Base-by-base conservation (phyloP, 2,329 filamentous ascomycete genomes). In the Fusarium sp. region DNA sequence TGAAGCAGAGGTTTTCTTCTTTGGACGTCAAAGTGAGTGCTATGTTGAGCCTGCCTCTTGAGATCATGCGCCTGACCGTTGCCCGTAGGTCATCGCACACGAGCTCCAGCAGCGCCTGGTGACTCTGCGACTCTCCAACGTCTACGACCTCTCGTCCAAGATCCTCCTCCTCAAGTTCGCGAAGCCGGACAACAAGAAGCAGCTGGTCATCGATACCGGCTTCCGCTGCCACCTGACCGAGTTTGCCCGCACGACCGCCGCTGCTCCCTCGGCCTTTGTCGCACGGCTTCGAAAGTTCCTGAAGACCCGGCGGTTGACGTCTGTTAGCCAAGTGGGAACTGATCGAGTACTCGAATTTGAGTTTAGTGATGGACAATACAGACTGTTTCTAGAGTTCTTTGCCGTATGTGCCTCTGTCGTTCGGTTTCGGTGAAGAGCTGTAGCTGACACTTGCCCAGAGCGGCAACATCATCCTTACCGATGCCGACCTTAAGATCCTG, bases 161-260 rank as follows among this genome's bases (percentile, higher is more conserved):
- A 97, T 98, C 76, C 93, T 98, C 77, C 89, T 98, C 25, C 87
- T 99, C 80, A 98, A 97, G 78, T 96, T 99, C 77, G 90, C 93
- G 60, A 97, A 96, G 79, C 93, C 95, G 44, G 90, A 95, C 76
- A 87, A 90, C 72, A 93, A 94, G 80, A 91, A 96, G 77, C 95
- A 98, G 79, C 85, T 99, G 27, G 85, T 99, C 56, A 89, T 99
- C 74, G 96, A 99, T 79, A 96, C 93, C 1, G 96, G 96, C 29
- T 99, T 99, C 80, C 93, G 96, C 77, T 96, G 93, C 79, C 96
- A 99, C 78, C 85, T 98, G 63, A 98, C 96, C 31, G 89, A 91
- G 73, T 99, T 97, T 82, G 89, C 92, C 27, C 91, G 96, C 70
- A 91, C 93, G 1, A 95, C 95, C 1, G 93, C 94, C 4, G 87